phyloP scores from a whole-genome alignment of 1,284 basidiomycete genomes.

The Wallemia ichthyophaga region DNA sequence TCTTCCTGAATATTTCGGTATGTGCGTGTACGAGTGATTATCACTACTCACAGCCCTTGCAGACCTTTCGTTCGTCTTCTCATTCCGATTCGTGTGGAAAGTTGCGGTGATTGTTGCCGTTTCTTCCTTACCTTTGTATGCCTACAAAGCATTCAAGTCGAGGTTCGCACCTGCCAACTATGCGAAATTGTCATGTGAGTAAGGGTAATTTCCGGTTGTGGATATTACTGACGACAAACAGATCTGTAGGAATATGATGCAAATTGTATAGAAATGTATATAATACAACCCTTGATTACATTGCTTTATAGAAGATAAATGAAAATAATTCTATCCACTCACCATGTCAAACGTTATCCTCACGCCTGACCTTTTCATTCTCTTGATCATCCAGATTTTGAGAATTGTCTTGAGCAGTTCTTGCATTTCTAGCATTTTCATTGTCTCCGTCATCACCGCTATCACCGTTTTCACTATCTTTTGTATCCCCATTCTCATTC shows the following conservation, averaged over 20 bases:
- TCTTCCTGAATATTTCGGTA: constrained; percentile 87
- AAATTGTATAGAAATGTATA: too few relatives aligned
- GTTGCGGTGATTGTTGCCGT: constrained; percentile 79
- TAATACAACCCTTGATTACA: too few relatives aligned
- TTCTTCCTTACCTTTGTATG: constrained; percentile 58
- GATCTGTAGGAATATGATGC: not conserved
- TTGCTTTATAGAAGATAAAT: too few relatives aligned
- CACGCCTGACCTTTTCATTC: too few relatives aligned
- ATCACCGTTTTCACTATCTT: too few relatives aligned
- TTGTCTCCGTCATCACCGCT: too few relatives aligned
- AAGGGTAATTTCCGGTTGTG: not conserved
- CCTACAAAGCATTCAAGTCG: constrained; percentile 62
- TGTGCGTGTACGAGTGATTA: constrained; percentile 25
- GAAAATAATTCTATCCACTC: too few relatives aligned
- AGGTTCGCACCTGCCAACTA: constrained; percentile 76
- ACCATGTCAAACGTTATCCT: too few relatives aligned
- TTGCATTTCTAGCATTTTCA: too few relatives aligned
- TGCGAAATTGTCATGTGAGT: constrained; percentile 32
- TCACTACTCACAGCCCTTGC: constrained; percentile 1
- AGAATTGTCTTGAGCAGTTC: too few relatives aligned
- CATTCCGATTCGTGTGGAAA: constrained; percentile 72
- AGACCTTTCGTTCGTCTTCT: constrained; percentile 82
- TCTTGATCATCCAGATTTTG: too few relatives aligned
- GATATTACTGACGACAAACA: not conserved
- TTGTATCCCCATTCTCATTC: too few relatives aligned